Percentiles rank a stretch among this genome's conserved stretches.
Conservation (phyloP, 2,329 filamentous ascomycete species). For the Xylariaceae sp. region DNA sequence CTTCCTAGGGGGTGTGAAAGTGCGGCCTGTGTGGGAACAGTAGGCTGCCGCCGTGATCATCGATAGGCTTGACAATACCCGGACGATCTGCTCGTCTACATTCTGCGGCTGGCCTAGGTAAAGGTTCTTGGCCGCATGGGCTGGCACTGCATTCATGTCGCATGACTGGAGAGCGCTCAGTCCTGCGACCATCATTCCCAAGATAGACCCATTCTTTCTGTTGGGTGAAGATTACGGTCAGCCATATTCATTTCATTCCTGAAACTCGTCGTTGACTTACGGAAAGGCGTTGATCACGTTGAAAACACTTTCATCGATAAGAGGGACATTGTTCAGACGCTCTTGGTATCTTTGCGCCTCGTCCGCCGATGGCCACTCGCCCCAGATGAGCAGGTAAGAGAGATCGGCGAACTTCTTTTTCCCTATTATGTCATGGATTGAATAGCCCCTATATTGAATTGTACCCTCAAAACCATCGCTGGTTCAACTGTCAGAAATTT, state of each 20-base stretch:
- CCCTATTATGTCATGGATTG: slow-evolving; percentile 27
- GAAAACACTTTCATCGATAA: slow-evolving; percentile 21
- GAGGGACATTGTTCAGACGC: slow-evolving; percentile 24
- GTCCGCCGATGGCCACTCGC: slow-evolving; percentile 20
- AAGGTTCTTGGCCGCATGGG: slow-evolving; percentile 25
- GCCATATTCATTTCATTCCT: not conserved
- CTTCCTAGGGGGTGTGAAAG: slow-evolving; percentile 25
- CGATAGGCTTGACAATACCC: slow-evolving; percentile 26
- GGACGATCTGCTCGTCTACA: slow-evolving; percentile 28
- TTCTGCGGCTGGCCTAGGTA: slow-evolving; percentile 26
- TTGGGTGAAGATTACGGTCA: not conserved
- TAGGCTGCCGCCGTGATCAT: slow-evolving; percentile 31
- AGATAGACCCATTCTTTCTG: slow-evolving; percentile 29
- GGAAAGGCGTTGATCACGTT: slow-evolving; percentile 26
- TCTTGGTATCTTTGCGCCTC: slow-evolving; percentile 20
- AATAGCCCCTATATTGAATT: slow-evolving; percentile 26
- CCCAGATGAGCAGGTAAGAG: slow-evolving; percentile 29
- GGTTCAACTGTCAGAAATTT: not conserved
- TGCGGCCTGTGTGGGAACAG: slow-evolving; percentile 25
- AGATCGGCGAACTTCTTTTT: slow-evolving; percentile 27
- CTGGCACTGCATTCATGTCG: slow-evolving; percentile 25
- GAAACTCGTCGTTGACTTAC: slow-evolving; percentile 3
- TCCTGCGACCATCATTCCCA: slow-evolving; percentile 31
- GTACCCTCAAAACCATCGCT: slow-evolving; percentile 24
- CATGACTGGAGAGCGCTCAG: slow-evolving; percentile 25